Conservation (phyloP, 75 land plant species). For the Cupressus sempervirens region DNA sequence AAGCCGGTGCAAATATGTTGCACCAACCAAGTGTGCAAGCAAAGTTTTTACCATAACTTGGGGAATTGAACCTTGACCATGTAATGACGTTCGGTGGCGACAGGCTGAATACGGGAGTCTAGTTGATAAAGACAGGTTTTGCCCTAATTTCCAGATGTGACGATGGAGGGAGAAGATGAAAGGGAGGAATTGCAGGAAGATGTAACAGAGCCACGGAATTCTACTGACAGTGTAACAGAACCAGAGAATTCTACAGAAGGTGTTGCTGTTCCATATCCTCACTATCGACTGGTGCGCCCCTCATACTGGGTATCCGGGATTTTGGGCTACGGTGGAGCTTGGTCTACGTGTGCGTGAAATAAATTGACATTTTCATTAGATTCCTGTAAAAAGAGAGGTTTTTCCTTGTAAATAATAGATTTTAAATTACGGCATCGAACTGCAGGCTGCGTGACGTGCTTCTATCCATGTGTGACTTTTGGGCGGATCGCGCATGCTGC, state of each 20-base stretch:
- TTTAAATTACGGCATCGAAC: neutral
- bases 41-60: no score
- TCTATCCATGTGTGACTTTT: conserved; percentile 51
- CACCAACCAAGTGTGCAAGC: no score
- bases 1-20: no score
- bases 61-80: no score
- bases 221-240: neutral
- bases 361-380: neutral
- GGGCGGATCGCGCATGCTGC: conserved; percentile 48
- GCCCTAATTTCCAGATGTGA: no score
- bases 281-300: conserved; percentile 2
- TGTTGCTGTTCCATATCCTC: neutral
- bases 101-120: no score
- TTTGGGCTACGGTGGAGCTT: neutral
- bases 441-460: conserved; percentile 38
- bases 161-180: neutral
- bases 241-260: neutral
- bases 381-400: neutral
- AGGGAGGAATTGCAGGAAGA: neutral
- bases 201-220: neutral
- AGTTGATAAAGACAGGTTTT: no score
- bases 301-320: neutral
- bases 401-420: neutral
- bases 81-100: no score
- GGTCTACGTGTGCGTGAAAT: neutral